These are phyloP conservation scores for Vickermania ingenoplastis DNA, from an alignment of 208 protist species.

Conservation along the genomic window DNA sequence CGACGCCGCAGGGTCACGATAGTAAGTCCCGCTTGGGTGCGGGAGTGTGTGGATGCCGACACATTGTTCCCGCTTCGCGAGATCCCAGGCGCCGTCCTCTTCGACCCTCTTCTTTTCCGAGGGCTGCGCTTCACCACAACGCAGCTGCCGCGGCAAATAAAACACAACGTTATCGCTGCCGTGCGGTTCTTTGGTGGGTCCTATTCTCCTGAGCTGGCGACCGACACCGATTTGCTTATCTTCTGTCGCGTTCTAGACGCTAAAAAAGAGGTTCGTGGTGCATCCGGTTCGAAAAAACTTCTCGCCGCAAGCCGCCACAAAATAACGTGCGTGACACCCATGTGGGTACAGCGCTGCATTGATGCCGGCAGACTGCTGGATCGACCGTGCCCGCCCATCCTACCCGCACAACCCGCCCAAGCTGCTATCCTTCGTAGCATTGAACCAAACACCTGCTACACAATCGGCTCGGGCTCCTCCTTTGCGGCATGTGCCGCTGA, in stretches of 20 bases:
- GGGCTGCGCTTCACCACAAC: conserved; percentile 62
- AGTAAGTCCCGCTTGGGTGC: not conserved
- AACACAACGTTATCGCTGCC: conserved; percentile 47
- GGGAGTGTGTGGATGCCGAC: not conserved
- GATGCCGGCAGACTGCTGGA: conserved; percentile 11
- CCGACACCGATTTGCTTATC: conserved; percentile 38
- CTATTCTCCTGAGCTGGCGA: conserved; percentile 50
- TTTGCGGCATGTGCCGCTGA: too few species aligned
- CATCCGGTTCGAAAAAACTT: conserved; percentile 14
- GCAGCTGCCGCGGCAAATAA: conserved; percentile 27
- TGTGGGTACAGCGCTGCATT: conserved; percentile 55
- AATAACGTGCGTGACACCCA: conserved; percentile 34
- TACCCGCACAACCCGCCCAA: too few species aligned
- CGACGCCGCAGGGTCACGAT: not conserved
- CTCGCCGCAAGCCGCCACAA: conserved; percentile 13
- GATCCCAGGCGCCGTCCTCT: conserved; percentile 16
- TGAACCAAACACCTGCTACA: too few species aligned
- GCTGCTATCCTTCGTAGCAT: too few species aligned
- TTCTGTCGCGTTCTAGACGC: conserved; percentile 17
- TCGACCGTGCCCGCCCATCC: too few species aligned
- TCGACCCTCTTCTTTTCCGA: conserved; percentile 43
- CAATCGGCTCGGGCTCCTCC: too few species aligned
- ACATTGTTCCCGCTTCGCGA: not conserved
- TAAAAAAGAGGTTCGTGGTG: not conserved
- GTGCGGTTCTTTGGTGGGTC: conserved; percentile 58